Evolutionary conservation across 805 yeast species (phyloP).

Genomic region (Kuraishia piskuri): DNA sequence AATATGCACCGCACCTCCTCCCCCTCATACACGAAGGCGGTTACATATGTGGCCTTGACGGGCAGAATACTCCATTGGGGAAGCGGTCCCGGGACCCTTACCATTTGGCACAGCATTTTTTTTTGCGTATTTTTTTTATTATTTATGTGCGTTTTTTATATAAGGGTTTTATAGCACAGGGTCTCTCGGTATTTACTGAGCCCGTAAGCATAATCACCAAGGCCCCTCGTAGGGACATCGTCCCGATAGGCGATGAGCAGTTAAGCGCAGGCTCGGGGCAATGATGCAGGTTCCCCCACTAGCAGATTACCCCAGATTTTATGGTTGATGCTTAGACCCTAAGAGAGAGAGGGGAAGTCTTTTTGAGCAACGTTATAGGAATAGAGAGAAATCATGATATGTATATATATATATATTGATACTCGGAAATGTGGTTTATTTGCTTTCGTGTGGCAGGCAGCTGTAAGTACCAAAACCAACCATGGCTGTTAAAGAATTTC

Average conservation of each 20-base stretch:
- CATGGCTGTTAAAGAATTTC: slow-evolving; percentile 26
- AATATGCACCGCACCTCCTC: neutral
- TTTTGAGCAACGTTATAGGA: too few relatives aligned
- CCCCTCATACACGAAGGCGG: too few relatives aligned
- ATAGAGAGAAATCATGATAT: neutral
- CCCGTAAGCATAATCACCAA: neutral
- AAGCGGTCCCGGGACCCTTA: neutral
- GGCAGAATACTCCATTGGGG: neutral
- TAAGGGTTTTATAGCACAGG: neutral
- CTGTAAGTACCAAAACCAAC: neutral
- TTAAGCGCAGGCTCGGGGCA: neutral
- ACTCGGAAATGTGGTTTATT: too few relatives aligned
- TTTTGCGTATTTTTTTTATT: neutral
- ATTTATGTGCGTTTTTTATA: too few relatives aligned
- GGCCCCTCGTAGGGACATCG: neutral
- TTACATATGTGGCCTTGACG: too few relatives aligned
- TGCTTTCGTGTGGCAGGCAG: too few relatives aligned
- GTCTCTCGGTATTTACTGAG: neutral
- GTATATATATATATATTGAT: neutral
- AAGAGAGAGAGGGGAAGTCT: neutral
- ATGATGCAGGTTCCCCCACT: neutral
- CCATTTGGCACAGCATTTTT: neutral
- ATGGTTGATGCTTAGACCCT: neutral
- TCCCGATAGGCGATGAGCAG: neutral
- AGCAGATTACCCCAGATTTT: neutral